Conservation (phyloP, 768 basidiomycete genomes). For the Astraeus odoratus region DNA sequence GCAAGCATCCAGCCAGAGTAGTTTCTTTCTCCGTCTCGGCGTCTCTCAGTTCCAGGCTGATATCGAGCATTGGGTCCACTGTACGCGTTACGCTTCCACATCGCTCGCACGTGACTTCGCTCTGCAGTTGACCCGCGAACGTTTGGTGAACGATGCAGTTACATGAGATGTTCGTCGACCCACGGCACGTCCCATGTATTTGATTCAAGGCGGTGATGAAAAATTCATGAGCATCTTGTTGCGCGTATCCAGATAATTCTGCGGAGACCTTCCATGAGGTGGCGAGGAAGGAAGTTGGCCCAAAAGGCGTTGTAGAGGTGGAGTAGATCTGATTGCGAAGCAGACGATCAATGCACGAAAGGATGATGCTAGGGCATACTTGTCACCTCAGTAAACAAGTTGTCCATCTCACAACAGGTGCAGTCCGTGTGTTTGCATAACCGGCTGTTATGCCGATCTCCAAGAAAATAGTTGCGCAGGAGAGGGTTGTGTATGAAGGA, state of each 20-base stretch:
- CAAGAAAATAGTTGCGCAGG: conserved; percentile 81
- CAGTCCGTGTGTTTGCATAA: conserved; percentile 69
- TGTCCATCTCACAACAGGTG: conserved; percentile 92
- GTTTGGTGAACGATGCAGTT: conserved; percentile 89
- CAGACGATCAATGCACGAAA: background rate
- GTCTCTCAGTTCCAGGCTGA: conserved; percentile 76
- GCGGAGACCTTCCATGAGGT: conserved; percentile 75
- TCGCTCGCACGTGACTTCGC: conserved; percentile 82
- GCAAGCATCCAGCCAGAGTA: conserved; percentile 69
- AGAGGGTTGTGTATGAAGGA: conserved; percentile 86
- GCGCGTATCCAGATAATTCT: conserved; percentile 85
- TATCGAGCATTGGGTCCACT: conserved; percentile 84
- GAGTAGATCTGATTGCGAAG: background rate
- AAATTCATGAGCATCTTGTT: conserved; percentile 91
- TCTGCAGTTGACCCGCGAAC: conserved; percentile 81
- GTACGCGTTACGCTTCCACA: conserved; percentile 77
- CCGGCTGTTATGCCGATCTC: conserved; percentile 78
- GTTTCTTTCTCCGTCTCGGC: conserved; percentile 50
- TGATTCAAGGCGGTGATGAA: conserved; percentile 82
- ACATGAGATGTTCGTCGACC: conserved; percentile 71
- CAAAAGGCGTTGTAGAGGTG: conserved; percentile 52
- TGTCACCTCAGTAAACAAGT: conserved; percentile 64
- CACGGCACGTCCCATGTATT: conserved; percentile 72
- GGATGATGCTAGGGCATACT: background rate
- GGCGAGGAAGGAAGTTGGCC: conserved; percentile 76